Base-by-base conservation (phyloP, 306 rosid species). In the Lagenaria siceraria region DNA sequence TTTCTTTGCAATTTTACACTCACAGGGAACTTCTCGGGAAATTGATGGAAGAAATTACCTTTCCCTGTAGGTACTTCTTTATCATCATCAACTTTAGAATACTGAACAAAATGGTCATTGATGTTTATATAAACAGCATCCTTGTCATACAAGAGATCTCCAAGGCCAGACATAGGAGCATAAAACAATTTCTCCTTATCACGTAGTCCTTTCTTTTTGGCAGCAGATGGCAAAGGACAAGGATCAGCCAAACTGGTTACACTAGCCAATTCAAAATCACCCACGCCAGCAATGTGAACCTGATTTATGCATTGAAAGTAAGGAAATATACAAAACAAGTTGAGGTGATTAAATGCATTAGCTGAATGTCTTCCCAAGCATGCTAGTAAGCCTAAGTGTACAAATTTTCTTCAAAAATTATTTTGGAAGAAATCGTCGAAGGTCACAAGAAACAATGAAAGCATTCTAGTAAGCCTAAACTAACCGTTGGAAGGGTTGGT, bases 201-300 rank as follows among this genome's bases (percentile, higher is more conserved):
- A 27, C 98, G 97, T 78, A 95, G 83, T 19, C 98, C 98, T 82
- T 95, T 92, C 96, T 89, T 95, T 87, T 92, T 95, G 60, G 98
- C 97, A 80, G 97, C 97, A 82, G 97, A 92, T 70, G 98, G 98
- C 80, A 92, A 87, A 79, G 97, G 96, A 72, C 98, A 95, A 48
- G 98, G 97, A 87, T 95, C 98, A 19, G 95, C 88, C 79, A 95
- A 87, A 71, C 72, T 85, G 74, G 92, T 81, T 64, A 82, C 27
- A 53, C 82, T 82, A 80, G 92, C 89, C 79, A 92, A 85, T 84
- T 83, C 56, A 77, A 82, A 90, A 89, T 95, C 98, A 71, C 97
- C 98, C 69, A 90, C 97, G 51, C 98, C 98, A 33, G 97, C 96
- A 81, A 95, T 88, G 82, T 95, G 98, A 76, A 92, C 92, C 98